These are phyloP conservation scores for Hymenoscyphus linearis DNA, from an alignment of 2,329 filamentous ascomycete genomes.

Conservation along the genomic window DNA sequence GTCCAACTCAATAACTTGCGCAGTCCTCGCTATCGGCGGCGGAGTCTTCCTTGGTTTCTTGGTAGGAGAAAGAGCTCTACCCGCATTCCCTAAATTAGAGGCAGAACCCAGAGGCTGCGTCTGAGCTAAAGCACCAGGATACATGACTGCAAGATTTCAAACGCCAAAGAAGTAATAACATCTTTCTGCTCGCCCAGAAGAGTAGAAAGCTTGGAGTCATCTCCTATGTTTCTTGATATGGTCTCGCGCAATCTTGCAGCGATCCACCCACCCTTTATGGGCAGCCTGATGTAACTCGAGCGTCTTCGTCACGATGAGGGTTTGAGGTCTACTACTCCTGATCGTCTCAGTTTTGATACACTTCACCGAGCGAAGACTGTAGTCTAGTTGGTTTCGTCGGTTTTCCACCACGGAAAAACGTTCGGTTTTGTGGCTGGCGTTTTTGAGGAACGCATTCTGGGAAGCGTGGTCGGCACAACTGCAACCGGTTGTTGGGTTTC, in stretches of 20 bases:
- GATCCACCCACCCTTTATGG: background rate
- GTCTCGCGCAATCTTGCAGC: background rate
- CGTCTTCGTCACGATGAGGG: constrained; percentile 15
- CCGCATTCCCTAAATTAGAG: background rate
- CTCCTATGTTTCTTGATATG: background rate
- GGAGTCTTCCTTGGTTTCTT: background rate
- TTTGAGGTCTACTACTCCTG: constrained; percentile 5
- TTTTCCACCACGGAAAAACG: constrained; percentile 3
- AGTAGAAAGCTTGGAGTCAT: background rate
- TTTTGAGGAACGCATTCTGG: constrained; percentile 10
- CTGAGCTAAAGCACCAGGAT: background rate
- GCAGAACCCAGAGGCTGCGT: background rate
- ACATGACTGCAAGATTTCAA: background rate
- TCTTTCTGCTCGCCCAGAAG: background rate
- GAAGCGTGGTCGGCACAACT: constrained; percentile 6
- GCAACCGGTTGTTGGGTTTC: background rate
- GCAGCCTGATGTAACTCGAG: background rate
- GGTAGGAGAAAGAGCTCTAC: background rate
- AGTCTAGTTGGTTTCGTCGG: constrained; percentile 8
- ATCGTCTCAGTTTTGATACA: constrained; percentile 6
- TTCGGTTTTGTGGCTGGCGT: background rate
- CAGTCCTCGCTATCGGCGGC: background rate
- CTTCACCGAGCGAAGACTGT: background rate
- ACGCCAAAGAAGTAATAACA: background rate
- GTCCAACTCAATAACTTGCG: background rate